Percentiles rank a stretch among this genome's conserved stretches.
Conservation (phyloP, 139 green algal genomes). For the Chlorella sp. region DNA sequence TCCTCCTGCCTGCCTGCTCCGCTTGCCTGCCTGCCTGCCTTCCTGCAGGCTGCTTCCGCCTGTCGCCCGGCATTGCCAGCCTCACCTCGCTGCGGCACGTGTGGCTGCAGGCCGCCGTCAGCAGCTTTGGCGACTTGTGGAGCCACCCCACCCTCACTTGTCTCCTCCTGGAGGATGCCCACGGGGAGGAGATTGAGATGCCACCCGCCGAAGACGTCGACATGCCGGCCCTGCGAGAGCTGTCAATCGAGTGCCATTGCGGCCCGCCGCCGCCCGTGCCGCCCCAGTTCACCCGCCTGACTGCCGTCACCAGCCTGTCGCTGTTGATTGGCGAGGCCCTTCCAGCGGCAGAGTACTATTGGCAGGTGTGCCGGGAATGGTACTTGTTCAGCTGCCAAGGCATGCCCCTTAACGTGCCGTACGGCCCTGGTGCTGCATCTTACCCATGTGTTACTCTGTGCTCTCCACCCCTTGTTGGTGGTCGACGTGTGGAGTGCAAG, state of each 20-base stretch:
- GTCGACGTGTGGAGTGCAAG: no score
- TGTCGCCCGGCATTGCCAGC: not conserved
- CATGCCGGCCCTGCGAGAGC: not conserved
- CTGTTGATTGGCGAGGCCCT: not conserved
- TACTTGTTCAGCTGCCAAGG: no score
- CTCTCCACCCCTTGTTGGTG: no score
- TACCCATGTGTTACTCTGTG: no score
- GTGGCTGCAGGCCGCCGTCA: not conserved
- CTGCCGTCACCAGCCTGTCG: not conserved
- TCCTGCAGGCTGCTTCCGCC: not conserved
- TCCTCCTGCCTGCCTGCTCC: no score
- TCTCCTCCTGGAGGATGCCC: not conserved
- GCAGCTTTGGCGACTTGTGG: not conserved
- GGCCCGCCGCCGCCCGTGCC: not conserved
- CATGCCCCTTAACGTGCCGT: no score
- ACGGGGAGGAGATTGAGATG: not conserved
- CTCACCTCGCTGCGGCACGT: not conserved
- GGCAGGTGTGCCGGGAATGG: not conserved
- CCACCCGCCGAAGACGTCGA: not conserved
- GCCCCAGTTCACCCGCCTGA: not conserved
- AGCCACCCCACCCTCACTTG: not conserved
- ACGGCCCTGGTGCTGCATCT: no score
- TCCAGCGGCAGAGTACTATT: not conserved
- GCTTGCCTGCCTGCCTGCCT: no score
- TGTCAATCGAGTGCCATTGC: not conserved